Evolutionary conservation across 139 green algal genomes (phyloP).

Genomic region (Micractinium sp.): DNA sequence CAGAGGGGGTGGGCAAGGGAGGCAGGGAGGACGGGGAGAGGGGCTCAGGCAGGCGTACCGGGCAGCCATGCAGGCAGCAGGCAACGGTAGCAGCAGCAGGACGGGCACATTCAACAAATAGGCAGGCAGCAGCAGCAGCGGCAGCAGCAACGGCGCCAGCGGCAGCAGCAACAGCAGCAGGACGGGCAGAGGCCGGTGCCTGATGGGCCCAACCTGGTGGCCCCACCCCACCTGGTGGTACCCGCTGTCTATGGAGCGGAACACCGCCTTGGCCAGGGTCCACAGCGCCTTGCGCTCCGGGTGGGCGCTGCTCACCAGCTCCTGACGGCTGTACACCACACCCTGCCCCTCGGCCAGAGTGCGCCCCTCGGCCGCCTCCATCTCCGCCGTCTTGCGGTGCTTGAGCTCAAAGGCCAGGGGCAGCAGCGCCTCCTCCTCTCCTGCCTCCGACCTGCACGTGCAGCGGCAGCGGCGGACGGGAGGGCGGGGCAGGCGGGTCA

Average conservation of each 20-base stretch:
- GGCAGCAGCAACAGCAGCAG: too few species aligned
- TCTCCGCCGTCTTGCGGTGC: slow-evolving; percentile 4
- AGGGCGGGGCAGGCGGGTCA: background rate
- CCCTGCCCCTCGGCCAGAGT: background rate
- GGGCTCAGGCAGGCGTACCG: too few species aligned
- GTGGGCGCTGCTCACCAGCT: background rate
- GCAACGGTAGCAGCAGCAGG: too few species aligned
- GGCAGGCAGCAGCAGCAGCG: too few species aligned
- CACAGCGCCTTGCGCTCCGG: slow-evolving; percentile 34
- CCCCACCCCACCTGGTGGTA: slow-evolving; percentile 39
- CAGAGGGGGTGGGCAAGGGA: too few species aligned
- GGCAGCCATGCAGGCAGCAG: too few species aligned
- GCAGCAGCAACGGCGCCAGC: too few species aligned
- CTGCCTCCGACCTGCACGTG: slow-evolving; percentile 14
- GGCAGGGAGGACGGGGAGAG: too few species aligned
- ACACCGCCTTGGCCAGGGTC: slow-evolving; percentile 53
- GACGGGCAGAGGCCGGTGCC: too few species aligned
- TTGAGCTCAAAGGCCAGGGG: slow-evolving; percentile 57
- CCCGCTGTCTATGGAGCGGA: slow-evolving; percentile 39
- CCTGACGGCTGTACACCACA: slow-evolving; percentile 17
- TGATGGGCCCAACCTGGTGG: too few species aligned
- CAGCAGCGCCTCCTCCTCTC: slow-evolving; percentile 24
- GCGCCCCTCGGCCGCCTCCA: background rate
- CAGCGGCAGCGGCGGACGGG: background rate
- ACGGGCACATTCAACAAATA: too few species aligned